Evolutionary conservation across 2,329 filamentous ascomycete genomes (phyloP).

Genomic region (Paecilomyces sp.): DNA sequence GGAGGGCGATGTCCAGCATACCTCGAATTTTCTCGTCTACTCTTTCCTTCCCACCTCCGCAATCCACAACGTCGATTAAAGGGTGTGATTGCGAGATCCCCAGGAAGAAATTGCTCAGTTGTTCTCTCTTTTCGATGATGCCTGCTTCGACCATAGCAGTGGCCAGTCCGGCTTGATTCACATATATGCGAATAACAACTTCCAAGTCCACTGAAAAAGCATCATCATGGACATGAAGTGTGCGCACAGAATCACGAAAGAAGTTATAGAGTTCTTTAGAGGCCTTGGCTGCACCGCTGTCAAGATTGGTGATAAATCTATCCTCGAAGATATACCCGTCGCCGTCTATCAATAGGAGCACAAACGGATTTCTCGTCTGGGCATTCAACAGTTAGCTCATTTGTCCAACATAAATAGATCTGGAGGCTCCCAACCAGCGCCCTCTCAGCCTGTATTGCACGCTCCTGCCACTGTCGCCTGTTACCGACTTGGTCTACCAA

Average conservation of each 20-base stretch:
- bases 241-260: background rate
- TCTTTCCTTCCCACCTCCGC: slow-evolving; percentile 50
- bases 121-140: slow-evolving; percentile 17
- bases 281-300: slow-evolving; percentile 37
- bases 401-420: background rate
- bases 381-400: background rate
- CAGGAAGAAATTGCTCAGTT: slow-evolving; percentile 11
- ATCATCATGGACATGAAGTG: slow-evolving; percentile 22
- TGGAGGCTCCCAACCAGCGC: background rate
- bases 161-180: slow-evolving; percentile 42
- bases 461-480: background rate
- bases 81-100: slow-evolving; percentile 28
- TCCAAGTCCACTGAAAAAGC: slow-evolving; percentile 25
- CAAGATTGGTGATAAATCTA: slow-evolving; percentile 33
- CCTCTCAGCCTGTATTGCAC: background rate
- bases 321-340: slow-evolving; percentile 49
- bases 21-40: slow-evolving; percentile 50
- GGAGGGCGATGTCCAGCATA: slow-evolving; percentile 19
- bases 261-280: background rate
- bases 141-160: slow-evolving; percentile 39
- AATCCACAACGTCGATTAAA: slow-evolving; percentile 51
- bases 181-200: slow-evolving; percentile 44
- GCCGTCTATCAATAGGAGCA: slow-evolving; percentile 52
- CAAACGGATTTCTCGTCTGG: slow-evolving; percentile 42
- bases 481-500: background rate